Evolutionary conservation across 257 asterid genomes (phyloP).

Genomic region (Verbena officinalis): DNA sequence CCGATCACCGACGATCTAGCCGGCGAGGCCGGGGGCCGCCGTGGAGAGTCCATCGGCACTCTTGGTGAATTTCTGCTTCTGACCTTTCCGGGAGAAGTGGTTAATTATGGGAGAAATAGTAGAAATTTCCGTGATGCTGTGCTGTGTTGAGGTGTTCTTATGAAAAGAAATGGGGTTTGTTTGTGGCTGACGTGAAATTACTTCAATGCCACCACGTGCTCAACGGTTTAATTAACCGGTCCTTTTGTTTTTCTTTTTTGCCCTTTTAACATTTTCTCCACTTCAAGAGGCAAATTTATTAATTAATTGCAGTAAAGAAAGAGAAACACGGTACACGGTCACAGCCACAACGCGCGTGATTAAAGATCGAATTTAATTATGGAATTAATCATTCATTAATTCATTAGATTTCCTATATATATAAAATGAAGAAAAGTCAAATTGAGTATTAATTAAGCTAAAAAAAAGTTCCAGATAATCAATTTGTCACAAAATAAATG

Average conservation of each 20-base stretch:
- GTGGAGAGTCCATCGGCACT: conserved; percentile 41
- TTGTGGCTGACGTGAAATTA: not conserved
- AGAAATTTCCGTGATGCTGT: not conserved
- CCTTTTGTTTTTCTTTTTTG: not conserved
- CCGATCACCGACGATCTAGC: conserved; percentile 76
- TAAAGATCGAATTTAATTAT: not conserved
- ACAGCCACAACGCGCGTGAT: no score
- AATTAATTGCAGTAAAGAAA: not conserved
- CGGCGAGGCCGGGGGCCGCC: conserved; percentile 38
- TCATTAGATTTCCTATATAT: not conserved
- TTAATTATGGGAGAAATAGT: not conserved
- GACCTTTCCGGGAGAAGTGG: conserved; percentile 11
- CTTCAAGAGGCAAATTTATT: not conserved
- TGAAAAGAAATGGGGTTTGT: no score
- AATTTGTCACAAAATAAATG: no score
- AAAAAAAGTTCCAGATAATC: no score
- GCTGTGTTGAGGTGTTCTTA: conserved; percentile 7
- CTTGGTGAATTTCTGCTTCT: conserved; percentile 28
- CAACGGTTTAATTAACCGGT: conserved; percentile 29
- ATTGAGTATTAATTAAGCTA: no score
- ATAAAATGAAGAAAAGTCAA: no score
- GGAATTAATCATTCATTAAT: not conserved
- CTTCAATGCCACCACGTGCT: conserved; percentile 29
- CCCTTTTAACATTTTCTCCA: no score
- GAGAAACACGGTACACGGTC: conserved; percentile 14